Evolutionary conservation across 2,329 filamentous ascomycete genomes (phyloP), one percentile per base, ranked within the genome.

Genomic region (Chrysoporthe deuterocubensis): DNA sequence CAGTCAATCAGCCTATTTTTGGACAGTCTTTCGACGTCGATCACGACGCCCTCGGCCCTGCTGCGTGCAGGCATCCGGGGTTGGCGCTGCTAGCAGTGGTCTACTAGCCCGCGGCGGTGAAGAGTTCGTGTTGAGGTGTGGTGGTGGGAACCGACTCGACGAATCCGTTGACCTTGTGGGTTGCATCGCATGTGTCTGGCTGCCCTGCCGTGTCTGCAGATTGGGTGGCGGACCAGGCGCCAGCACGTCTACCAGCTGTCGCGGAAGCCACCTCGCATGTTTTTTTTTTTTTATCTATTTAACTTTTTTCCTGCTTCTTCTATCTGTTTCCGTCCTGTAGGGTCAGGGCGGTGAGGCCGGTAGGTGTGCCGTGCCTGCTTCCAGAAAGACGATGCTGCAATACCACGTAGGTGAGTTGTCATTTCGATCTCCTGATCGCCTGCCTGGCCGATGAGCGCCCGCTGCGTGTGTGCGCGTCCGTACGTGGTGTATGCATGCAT

Each of bases 381-480:
- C n/a, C n/a, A 42, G 40, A 37, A 43, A 32, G 42, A 43, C 57
- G 57, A 26, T 48, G n/a, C 58, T 61, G 59, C 59, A 61, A 21
- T 46, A 44, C 4, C 40, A 21, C 48, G 43, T 48, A 61, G 43
- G 59, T 61, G 59, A 61, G 59, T 61, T 61, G 59, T 61, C 59
- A 46, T 11, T n/a, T 16, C 26, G 59, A 61, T 61, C 59, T 61
- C 26, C 42, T 61, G 59, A 61, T 61, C 59, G 42, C 43, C 42
- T 34, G 43, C 32, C 34, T 18, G 54, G 37, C 54, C 54, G 37
- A 57, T 57, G 54, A 34, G 54, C 14, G 4, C 54, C 34, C 4
- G 54, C 54, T 57, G 54, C 54, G 57, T 60, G n/a, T 60, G 18
- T 58, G 56, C 16, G 40, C 21, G 57, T 21, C 57, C 16, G 13